Conservation (phyloP, 352 stramenopile species). For the Phytophthora hibernalis region DNA sequence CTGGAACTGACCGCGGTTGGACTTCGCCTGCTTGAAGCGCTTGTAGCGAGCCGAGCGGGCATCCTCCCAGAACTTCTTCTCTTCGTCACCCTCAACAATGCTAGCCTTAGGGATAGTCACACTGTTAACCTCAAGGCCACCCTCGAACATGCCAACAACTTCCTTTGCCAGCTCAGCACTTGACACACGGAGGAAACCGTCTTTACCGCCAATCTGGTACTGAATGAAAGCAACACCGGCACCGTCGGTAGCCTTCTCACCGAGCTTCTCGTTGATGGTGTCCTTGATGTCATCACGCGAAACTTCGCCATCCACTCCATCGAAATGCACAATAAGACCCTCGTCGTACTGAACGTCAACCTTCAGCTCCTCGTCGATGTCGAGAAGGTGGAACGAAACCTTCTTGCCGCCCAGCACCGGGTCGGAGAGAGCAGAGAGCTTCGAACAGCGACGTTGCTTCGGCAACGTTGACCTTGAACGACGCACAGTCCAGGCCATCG, state of each 20-base stretch:
- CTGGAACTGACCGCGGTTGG: slow-evolving; percentile 71
- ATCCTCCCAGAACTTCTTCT: slow-evolving; percentile 89
- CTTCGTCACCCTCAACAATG: slow-evolving; percentile 76
- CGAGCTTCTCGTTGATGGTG: slow-evolving; percentile 84
- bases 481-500: slow-evolving; percentile 77
- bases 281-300: slow-evolving; percentile 90
- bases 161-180: slow-evolving; percentile 67
- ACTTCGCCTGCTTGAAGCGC: slow-evolving; percentile 83
- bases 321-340: slow-evolving; percentile 87
- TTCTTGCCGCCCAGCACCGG: slow-evolving; percentile 79
- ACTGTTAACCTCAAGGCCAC: slow-evolving; percentile 73
- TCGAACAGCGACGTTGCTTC: slow-evolving; percentile 70
- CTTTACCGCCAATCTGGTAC: slow-evolving; percentile 83
- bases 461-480: slow-evolving; percentile 65
- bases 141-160: slow-evolving; percentile 65
- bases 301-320: slow-evolving; percentile 77
- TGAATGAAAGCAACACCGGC: slow-evolving; percentile 85
- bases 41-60: slow-evolving; percentile 72
- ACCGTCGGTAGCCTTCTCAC: slow-evolving; percentile 66
- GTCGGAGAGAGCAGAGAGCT: slow-evolving; percentile 64
- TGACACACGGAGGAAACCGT: slow-evolving; percentile 71
- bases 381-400: slow-evolving; percentile 80
- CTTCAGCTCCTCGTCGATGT: slow-evolving; percentile 69
- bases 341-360: slow-evolving; percentile 86
- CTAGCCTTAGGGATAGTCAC: slow-evolving; percentile 63